phyloP scores from a whole-genome alignment of 768 basidiomycete species.

The Xanthoconium stramineum region DNA sequence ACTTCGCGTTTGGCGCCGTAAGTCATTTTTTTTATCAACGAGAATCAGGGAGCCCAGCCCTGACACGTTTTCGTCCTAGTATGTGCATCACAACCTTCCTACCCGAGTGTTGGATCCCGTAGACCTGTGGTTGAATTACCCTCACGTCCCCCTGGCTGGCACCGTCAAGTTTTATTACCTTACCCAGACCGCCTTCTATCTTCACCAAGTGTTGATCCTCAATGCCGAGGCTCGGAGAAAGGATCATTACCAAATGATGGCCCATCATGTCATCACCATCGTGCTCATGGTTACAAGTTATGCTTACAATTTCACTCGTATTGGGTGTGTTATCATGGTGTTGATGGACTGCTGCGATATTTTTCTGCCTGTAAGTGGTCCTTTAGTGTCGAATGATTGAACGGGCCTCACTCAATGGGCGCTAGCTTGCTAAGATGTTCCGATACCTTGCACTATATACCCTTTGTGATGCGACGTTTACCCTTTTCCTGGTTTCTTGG shows the following conservation, averaged over 20 bases:
- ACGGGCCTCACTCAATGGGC: slow-evolving; percentile 3
- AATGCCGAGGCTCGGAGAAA: slow-evolving; percentile 90
- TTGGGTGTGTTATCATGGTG: slow-evolving; percentile 86
- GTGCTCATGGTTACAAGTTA: slow-evolving; percentile 76
- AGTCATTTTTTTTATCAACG: slow-evolving; percentile 35
- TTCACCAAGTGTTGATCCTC: slow-evolving; percentile 88
- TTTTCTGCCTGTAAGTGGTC: slow-evolving; percentile 72
- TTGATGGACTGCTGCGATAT: slow-evolving; percentile 96
- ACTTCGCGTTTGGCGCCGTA: slow-evolving; percentile 80
- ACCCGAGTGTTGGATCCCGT: slow-evolving; percentile 60
- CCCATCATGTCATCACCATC: slow-evolving; percentile 90
- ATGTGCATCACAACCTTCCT: slow-evolving; percentile 72
- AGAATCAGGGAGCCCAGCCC: slow-evolving; percentile 1
- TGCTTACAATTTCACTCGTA: slow-evolving; percentile 77
- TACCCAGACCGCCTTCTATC: slow-evolving; percentile 81
- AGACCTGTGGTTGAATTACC: slow-evolving; percentile 77
- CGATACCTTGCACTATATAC: slow-evolving; percentile 72
- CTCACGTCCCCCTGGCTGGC: slow-evolving; percentile 75
- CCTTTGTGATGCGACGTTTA: slow-evolving; percentile 74
- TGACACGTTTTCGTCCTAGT: slow-evolving; percentile 45
- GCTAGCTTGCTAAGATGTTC: slow-evolving; percentile 88
- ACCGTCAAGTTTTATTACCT: slow-evolving; percentile 90
- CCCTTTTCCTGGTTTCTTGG: slow-evolving; percentile 85
- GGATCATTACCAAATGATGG: slow-evolving; percentile 95
- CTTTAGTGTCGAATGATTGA: neutral